phyloP scores from a whole-genome alignment of 257 asterid species.

The Penstemon newberryi region DNA sequence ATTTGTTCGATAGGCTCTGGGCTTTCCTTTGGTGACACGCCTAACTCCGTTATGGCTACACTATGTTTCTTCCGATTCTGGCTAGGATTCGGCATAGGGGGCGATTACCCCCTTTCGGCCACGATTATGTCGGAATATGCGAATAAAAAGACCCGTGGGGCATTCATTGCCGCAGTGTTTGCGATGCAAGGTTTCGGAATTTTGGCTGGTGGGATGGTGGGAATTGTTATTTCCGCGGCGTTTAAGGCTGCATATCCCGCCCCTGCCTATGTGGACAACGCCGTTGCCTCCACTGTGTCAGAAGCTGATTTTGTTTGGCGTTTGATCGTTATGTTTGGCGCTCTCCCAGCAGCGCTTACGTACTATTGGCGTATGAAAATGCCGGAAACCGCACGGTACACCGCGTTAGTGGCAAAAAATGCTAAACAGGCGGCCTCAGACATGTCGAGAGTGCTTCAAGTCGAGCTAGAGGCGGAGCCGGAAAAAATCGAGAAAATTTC shows the following conservation, averaged over 20 bases:
- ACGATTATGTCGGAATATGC: constrained; percentile 49
- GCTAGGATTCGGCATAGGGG: constrained; percentile 49
- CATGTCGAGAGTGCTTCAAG: constrained; percentile 40
- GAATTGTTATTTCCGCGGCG: constrained; percentile 30
- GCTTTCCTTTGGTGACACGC: constrained; percentile 35
- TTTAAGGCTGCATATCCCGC: constrained; percentile 22
- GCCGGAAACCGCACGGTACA: constrained; percentile 57
- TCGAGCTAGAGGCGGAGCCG: constrained; percentile 40
- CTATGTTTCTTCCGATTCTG: constrained; percentile 44
- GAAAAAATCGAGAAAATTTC: constrained; percentile 25
- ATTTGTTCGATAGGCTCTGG: constrained; percentile 40
- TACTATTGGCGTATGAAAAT: constrained; percentile 57
- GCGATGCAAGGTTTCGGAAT: constrained; percentile 49
- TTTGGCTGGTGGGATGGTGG: constrained; percentile 35
- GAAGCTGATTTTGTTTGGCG: constrained; percentile 47
- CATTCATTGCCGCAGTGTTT: constrained; percentile 43
- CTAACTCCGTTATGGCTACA: constrained; percentile 36
- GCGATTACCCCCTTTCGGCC: constrained; percentile 50
- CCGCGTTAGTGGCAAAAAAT: constrained; percentile 41
- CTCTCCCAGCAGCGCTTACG: constrained; percentile 41
- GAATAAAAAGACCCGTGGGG: constrained; percentile 43
- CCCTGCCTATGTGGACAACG: constrained; percentile 24
- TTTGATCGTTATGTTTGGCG: constrained; percentile 45
- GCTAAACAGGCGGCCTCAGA: constrained; percentile 42
- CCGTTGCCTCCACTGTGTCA: constrained; percentile 31